phyloP scores from a whole-genome alignment of 2,329 filamentous ascomycete species.

The Capronia americana region DNA sequence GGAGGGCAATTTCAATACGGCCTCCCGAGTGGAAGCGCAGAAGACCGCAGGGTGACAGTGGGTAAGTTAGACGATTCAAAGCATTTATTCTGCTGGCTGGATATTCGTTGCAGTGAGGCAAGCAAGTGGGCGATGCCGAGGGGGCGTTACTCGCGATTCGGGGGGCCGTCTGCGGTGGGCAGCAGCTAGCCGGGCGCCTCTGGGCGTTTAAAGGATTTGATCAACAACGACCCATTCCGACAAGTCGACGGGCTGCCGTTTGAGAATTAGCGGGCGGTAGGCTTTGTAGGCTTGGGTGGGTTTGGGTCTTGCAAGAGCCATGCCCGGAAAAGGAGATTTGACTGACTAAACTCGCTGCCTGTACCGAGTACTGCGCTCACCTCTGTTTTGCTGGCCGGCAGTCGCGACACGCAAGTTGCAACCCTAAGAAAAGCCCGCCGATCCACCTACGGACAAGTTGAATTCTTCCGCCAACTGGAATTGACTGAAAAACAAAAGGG shows the following conservation, averaged over 20 bases:
- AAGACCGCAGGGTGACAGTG: slow-evolving; percentile 17
- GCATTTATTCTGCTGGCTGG: slow-evolving; percentile 7
- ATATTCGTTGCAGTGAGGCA: not conserved
- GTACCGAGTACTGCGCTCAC: not conserved
- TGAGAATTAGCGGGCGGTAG: slow-evolving; percentile 18
- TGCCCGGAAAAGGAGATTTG: slow-evolving; percentile 11
- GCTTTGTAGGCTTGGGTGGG: not conserved
- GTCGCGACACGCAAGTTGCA: slow-evolving; percentile 8
- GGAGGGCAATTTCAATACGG: slow-evolving; percentile 8
- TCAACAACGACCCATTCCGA: slow-evolving; percentile 15
- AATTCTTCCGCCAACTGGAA: not conserved
- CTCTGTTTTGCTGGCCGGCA: not conserved
- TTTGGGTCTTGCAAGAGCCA: not conserved
- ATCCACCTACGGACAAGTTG: slow-evolving; percentile 7
- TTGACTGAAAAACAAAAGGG: not conserved
- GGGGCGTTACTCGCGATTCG: not conserved
- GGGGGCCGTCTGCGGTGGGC: not conserved
- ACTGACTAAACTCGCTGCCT: slow-evolving; percentile 1
- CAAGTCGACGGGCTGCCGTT: slow-evolving; percentile 11
- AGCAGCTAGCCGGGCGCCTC: slow-evolving; percentile 16
- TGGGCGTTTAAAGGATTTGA: slow-evolving; percentile 14
- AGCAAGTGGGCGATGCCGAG: slow-evolving; percentile 13
- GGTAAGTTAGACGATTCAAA: slow-evolving; percentile 14
- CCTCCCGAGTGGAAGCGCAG: slow-evolving; percentile 11
- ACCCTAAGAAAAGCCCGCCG: slow-evolving; percentile 6